Percentiles rank a stretch among this genome's conserved stretches.
Evolutionary conservation across 495 filamentous ascomycete species (phyloP).

Genomic region (Tuber calosporum): DNA sequence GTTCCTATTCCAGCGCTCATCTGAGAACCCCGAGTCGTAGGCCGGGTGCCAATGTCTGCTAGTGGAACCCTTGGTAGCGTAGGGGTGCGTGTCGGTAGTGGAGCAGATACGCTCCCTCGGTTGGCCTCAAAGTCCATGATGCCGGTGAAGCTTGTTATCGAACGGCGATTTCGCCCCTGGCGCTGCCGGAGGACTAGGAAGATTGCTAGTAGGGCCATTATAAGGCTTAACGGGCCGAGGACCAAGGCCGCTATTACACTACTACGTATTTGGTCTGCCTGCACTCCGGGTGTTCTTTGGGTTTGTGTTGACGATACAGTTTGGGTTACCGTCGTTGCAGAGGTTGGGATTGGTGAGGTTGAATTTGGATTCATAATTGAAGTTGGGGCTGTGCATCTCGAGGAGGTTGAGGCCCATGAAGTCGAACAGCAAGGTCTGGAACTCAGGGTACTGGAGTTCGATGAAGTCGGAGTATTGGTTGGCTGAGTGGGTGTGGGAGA

Average conservation of each 20-base stretch:
- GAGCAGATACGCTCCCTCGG: background rate
- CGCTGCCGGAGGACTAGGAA: background rate
- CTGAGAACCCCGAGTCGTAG: background rate
- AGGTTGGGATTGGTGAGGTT: background rate
- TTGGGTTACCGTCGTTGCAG: background rate
- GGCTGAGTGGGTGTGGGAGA: background rate
- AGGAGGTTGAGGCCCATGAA: background rate
- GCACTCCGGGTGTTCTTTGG: background rate
- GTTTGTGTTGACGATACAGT: background rate
- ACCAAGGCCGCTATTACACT: background rate
- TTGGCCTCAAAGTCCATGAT: background rate
- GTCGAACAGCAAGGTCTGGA: background rate
- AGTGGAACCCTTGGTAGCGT: background rate
- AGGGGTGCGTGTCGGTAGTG: background rate
- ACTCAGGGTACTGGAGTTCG: background rate
- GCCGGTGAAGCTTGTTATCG: background rate
- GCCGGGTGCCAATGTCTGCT: background rate
- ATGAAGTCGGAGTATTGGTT: background rate
- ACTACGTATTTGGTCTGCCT: background rate
- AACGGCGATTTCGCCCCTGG: background rate
- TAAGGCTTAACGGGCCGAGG: background rate
- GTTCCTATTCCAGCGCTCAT: background rate
- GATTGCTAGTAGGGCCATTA: background rate
- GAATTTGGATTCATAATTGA: background rate
- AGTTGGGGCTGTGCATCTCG: background rate